phyloP scores from a whole-genome alignment of 495 filamentous ascomycete species.

The Xylaria intraflava region DNA sequence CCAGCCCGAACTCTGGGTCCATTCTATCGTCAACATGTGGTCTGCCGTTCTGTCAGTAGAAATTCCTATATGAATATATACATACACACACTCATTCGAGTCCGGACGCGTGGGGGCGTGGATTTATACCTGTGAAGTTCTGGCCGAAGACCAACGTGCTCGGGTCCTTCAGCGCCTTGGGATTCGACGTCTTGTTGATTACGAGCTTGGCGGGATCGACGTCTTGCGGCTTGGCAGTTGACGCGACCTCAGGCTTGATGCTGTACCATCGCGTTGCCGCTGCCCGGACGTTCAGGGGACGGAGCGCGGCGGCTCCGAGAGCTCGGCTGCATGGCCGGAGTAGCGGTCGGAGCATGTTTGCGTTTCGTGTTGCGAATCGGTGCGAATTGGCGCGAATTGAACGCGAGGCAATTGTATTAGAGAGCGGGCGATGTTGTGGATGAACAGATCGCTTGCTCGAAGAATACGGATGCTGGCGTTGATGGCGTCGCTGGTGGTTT shows the following conservation, averaged over 20 bases:
- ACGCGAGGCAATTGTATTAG: neutral
- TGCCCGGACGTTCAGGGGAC: neutral
- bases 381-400: neutral
- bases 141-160: conserved; percentile 81
- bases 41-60: conserved; percentile 43
- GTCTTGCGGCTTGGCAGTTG: conserved; percentile 42
- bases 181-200: conserved; percentile 65
- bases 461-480: too few species aligned
- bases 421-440: neutral
- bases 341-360: conserved; percentile 23
- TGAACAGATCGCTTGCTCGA: too few species aligned
- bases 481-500: neutral
- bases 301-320: conserved; percentile 13
- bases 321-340: conserved; percentile 21
- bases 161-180: conserved; percentile 63
- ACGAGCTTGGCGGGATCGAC: conserved; percentile 72
- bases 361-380: neutral
- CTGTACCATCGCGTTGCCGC: conserved; percentile 48
- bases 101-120: too few species aligned
- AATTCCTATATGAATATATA: neutral
- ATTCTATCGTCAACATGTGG: conserved; percentile 96
- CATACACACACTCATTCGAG: too few species aligned
- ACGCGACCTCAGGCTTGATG: conserved; percentile 48
- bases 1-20: conserved; percentile 76
- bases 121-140: conserved; percentile 71